Conservation (phyloP, 345 rosid genomes). For the Punica granatum region DNA sequence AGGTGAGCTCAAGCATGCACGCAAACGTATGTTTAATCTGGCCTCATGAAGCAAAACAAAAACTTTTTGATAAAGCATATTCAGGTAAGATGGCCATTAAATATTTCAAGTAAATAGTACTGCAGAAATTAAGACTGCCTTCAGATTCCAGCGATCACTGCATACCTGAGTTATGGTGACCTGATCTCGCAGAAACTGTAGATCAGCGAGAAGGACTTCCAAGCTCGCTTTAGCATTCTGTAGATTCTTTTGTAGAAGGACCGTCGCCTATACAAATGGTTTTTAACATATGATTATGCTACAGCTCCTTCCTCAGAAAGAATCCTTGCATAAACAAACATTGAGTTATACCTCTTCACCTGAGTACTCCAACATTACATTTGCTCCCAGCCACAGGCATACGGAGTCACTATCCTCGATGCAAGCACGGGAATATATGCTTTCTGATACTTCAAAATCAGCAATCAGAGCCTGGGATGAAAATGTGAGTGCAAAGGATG, state of each 20-base stretch:
- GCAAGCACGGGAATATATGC: constrained; percentile 75
- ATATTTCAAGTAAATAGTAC: too few relatives aligned
- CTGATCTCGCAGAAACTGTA: constrained; percentile 90
- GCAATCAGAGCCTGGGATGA: constrained; percentile 53
- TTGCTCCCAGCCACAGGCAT: constrained; percentile 92
- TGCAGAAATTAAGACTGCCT: neutral
- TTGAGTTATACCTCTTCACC: constrained; percentile 50
- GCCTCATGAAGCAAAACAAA: neutral
- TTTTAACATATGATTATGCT: constrained; percentile 13
- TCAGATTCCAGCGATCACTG: neutral
- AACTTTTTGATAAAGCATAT: neutral
- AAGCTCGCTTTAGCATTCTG: constrained; percentile 94
- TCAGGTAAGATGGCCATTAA: neutral
- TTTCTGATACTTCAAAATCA: constrained; percentile 94
- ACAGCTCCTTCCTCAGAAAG: constrained; percentile 13
- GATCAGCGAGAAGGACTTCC: constrained; percentile 81
- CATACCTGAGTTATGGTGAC: constrained; percentile 91
- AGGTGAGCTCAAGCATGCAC: neutral
- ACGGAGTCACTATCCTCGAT: constrained; percentile 69
- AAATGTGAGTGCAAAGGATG: neutral
- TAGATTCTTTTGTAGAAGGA: constrained; percentile 71
- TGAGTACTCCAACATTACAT: constrained; percentile 96
- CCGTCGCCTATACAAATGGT: constrained; percentile 46
- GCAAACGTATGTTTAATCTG: neutral
- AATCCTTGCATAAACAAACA: constrained; percentile 1